Evolutionary conservation across 805 yeast genomes (phyloP).

Genomic region (Kodamaea fukazawae): DNA sequence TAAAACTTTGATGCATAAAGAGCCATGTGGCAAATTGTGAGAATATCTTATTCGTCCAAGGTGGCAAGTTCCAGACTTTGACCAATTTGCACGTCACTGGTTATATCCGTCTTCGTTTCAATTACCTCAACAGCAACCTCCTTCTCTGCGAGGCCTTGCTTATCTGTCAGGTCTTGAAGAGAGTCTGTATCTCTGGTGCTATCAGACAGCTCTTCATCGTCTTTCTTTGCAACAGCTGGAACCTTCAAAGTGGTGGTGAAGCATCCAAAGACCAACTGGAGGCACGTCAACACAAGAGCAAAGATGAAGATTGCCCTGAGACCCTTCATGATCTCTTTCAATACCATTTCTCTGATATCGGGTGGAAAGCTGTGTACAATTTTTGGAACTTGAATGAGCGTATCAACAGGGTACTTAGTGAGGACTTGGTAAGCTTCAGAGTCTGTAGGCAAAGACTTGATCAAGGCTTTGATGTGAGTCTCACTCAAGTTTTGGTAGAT

Average conservation of each 20-base stretch:
- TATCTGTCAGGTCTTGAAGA: too few species aligned
- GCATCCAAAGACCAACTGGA: slow-evolving; percentile 28
- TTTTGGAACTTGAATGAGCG: slow-evolving; percentile 26
- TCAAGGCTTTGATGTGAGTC: slow-evolving; percentile 15
- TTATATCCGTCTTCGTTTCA: too few species aligned
- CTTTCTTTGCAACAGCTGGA: slow-evolving; percentile 25
- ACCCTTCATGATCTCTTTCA: slow-evolving; percentile 33
- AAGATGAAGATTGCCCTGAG: slow-evolving; percentile 34
- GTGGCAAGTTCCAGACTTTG: too few species aligned
- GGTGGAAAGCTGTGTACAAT: slow-evolving; percentile 25
- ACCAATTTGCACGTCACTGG: too few species aligned
- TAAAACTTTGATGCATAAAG: too few species aligned
- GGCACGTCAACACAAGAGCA: slow-evolving; percentile 34
- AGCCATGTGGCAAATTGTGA: too few species aligned
- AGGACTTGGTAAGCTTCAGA: slow-evolving; percentile 16
- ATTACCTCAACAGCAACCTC: too few species aligned
- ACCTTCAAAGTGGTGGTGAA: slow-evolving; percentile 42
- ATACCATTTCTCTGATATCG: slow-evolving; percentile 18
- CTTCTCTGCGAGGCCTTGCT: too few species aligned
- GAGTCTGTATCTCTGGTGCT: background rate
- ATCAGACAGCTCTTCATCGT: slow-evolving; percentile 1
- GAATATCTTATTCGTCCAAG: too few species aligned
- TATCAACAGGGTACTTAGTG: slow-evolving; percentile 12
- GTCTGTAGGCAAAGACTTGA: slow-evolving; percentile 10
- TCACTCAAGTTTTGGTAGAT: slow-evolving; percentile 23